Evolutionary conservation across 2,329 filamentous ascomycete species (phyloP), one percentile per base, ranked within the genome.

Genomic region (Clathrospora elynae): DNA sequence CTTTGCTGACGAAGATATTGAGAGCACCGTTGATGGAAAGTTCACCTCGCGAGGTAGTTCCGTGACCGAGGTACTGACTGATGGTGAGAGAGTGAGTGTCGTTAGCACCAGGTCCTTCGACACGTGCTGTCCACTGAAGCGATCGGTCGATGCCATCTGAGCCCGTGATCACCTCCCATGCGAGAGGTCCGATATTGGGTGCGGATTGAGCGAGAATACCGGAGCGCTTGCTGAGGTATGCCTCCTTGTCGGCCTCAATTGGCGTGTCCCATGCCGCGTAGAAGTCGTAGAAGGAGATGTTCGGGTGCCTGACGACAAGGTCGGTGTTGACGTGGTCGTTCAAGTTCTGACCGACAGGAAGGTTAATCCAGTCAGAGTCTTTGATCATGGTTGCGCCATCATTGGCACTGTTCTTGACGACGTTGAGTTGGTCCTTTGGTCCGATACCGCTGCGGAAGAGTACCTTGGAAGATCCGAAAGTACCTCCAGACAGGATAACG

Each of bases 391-490:
- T 72, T 5, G 61, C 29, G 5, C 75, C 71, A 48, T 76, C 75
- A 6, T 53, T 42, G 13, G 57, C 65, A 42, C 74, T 76, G 51
- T 62, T 65, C 59, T 73, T 68, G 25, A 78, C 77, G 16, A 71
- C 62, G 29, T 64, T 64, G 31, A 78, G 72, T 60, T 76, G 73
- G 30, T 71, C 72, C 36, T 68, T 67, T 14, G 83, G 84, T 4
- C 85, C 86, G 51, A 87, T 88, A 53, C 86, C 83, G 70, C 81
- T 85, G 58, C 84, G 78, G 68, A 87, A 75, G 2, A 89, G 76
- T 33, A 90, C 73, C 68, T 86, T 86, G 10, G 84, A 75, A 2
- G 83, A 83, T n/a, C 84, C 84, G 49, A 89, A 87, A 1, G 85
- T 74, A 33, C 86, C 86, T 1, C 84, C 81, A 12, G 86, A 80